Percentiles rank a stretch among this genome's conserved stretches.
These are phyloP conservation scores for Saprolegnia parasitica DNA, from an alignment of 352 stramenopile species.

Conservation along the genomic window DNA sequence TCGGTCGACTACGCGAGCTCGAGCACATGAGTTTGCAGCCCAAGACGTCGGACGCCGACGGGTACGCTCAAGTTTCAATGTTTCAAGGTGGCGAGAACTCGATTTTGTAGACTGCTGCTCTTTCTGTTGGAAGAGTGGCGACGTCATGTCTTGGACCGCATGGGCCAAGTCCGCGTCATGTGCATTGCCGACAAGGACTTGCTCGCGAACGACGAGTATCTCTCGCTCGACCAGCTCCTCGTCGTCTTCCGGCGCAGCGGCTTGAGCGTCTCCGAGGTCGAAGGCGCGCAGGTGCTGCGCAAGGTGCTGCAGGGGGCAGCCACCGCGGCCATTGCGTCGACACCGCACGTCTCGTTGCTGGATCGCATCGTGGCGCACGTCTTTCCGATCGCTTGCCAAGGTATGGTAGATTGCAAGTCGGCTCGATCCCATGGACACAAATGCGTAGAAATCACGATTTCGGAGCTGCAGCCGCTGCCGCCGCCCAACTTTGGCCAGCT, in stretches of 20 bases:
- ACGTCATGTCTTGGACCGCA: conserved; percentile 55
- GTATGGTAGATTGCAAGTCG: no score
- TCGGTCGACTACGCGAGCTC: conserved; percentile 36
- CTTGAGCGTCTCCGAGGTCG: conserved; percentile 47
- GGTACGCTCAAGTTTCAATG: conserved; percentile 12
- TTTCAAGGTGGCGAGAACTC: background rate
- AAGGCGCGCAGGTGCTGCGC: conserved; percentile 21
- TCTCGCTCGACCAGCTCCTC: conserved; percentile 64
- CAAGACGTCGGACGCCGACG: conserved; percentile 24
- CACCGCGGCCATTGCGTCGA: background rate
- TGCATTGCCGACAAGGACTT: conserved; percentile 58
- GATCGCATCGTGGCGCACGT: conserved; percentile 58
- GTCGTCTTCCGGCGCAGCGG: conserved; percentile 56
- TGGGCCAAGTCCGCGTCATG: conserved; percentile 61
- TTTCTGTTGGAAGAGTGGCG: conserved; percentile 63
- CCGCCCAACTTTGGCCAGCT: conserved; percentile 37
- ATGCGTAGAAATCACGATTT: conserved; percentile 30
- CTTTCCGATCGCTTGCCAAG: conserved; percentile 43
- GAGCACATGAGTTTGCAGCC: conserved; percentile 23
- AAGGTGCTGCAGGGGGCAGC: conserved; percentile 17
- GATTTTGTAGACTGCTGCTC: conserved; percentile 48
- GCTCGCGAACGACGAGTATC: conserved; percentile 44
- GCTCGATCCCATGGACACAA: conserved; percentile 34
- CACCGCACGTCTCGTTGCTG: conserved; percentile 41
- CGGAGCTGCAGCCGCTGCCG: conserved; percentile 25